Evolutionary conservation across 1,284 basidiomycete genomes (phyloP).

Genomic region (Rhodotorula sp.): DNA sequence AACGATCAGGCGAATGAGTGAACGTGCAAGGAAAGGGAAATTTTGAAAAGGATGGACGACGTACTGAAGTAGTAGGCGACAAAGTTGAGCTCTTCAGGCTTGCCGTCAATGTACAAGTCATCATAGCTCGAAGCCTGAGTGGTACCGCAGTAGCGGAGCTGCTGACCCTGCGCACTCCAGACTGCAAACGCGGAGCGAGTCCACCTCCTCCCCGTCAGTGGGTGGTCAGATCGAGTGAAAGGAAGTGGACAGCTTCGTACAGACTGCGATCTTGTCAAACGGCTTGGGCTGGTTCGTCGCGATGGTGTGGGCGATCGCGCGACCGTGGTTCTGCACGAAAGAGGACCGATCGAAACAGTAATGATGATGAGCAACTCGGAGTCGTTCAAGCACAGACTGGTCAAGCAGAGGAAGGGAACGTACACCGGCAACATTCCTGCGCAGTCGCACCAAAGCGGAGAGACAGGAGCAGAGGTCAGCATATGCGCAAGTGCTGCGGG

Average conservation of each 20-base stretch:
- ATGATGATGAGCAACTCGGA: not conserved
- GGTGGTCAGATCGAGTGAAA: no score
- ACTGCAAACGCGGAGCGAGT: slow-evolving; percentile 52
- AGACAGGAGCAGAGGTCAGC: no score
- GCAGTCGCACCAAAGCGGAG: not conserved
- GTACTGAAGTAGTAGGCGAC: slow-evolving; percentile 73
- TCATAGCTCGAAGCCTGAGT: slow-evolving; percentile 53
- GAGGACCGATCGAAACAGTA: not conserved
- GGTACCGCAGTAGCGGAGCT: slow-evolving; percentile 75
- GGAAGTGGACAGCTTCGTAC: not conserved
- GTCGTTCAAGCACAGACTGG: not conserved
- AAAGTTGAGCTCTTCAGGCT: slow-evolving; percentile 78
- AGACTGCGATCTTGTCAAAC: slow-evolving; percentile 69
- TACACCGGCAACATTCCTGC: slow-evolving; percentile 10
- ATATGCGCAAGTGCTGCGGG: no score
- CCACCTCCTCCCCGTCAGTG: no score
- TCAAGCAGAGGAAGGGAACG: not conserved
- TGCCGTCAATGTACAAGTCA: slow-evolving; percentile 72
- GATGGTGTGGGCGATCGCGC: slow-evolving; percentile 75
- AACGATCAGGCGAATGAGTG: slow-evolving; percentile 5
- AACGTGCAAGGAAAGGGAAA: slow-evolving; percentile 61
- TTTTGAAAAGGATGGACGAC: slow-evolving; percentile 55
- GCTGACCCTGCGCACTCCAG: slow-evolving; percentile 72
- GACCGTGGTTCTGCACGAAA: slow-evolving; percentile 64
- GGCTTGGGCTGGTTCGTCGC: slow-evolving; percentile 54